Percentiles rank a stretch among this genome's conserved stretches.
phyloP scores from a whole-genome alignment of 192 early-diverging fungal species.

The Coemansia sp. region DNA sequence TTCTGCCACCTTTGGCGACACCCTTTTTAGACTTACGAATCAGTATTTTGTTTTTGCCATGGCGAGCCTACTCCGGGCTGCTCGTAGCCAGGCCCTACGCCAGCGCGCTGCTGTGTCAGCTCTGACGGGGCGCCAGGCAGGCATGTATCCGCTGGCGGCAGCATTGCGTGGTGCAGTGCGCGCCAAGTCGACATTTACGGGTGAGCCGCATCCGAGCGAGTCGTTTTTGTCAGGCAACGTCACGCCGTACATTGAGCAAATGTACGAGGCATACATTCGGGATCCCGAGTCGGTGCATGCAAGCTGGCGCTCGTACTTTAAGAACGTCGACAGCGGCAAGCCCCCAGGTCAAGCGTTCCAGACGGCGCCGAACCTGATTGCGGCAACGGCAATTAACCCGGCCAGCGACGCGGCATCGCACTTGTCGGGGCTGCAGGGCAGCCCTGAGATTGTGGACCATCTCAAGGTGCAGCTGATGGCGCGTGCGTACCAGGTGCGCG shows the following conservation, averaged over 20 bases:
- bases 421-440: conserved; percentile 53
- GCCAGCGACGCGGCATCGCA: conserved; percentile 56
- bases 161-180: conserved; percentile 18
- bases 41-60: conserved; percentile 17
- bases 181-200: conserved; percentile 30
- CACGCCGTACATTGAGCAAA: conserved; percentile 88
- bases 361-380: conserved; percentile 77
- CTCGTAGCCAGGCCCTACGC: conserved; percentile 51
- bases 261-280: conserved; percentile 90
- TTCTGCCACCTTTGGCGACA: conserved; percentile 4
- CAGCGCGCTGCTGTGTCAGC: conserved; percentile 25
- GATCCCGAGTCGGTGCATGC: conserved; percentile 90
- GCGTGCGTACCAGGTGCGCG: conserved; percentile 94
- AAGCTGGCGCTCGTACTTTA: conserved; percentile 97
- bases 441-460: conserved; percentile 88
- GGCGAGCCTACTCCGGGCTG: conserved; percentile 52
- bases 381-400: conserved; percentile 62
- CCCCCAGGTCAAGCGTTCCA: conserved; percentile 72
- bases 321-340: conserved; percentile 68
- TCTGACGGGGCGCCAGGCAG: conserved; percentile 20
- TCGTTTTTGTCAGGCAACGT: conserved; percentile 86
- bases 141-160: conserved; percentile 17
- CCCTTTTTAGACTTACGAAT: conserved; percentile 5
- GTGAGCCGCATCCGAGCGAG: conserved; percentile 64
- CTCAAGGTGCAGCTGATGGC: conserved; percentile 97